Evolutionary conservation across 2,329 filamentous ascomycete species (phyloP).

Genomic region (Penicillium sp.): DNA sequence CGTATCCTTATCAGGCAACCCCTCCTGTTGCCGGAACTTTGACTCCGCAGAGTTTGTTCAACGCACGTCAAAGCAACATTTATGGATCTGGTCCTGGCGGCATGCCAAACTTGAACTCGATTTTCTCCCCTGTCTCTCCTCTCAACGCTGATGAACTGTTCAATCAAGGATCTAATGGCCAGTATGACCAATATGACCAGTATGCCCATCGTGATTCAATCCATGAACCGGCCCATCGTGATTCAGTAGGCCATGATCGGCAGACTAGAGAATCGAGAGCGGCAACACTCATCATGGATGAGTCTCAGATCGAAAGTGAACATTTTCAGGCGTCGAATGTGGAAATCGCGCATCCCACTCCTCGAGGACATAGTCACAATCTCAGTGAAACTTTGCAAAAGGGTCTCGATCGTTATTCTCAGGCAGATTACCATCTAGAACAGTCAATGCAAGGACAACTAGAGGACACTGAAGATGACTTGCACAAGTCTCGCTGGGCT

Average conservation of each 20-base stretch:
- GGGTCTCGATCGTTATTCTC: constrained; percentile 63
- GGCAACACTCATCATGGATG: constrained; percentile 25
- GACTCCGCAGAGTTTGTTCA: constrained; percentile 42
- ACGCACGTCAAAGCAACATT: constrained; percentile 33
- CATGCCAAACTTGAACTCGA: constrained; percentile 38
- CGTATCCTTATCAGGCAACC: constrained; percentile 62
- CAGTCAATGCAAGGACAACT: constrained; percentile 74
- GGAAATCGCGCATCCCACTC: constrained; percentile 59
- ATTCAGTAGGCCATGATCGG: constrained; percentile 22
- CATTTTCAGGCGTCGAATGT: constrained; percentile 41
- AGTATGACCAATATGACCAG: constrained; percentile 16
- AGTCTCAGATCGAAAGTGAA: constrained; percentile 25
- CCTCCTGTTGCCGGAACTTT: constrained; percentile 45
- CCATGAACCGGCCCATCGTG: constrained; percentile 25
- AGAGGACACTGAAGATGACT: constrained; percentile 57
- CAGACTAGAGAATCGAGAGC: constrained; percentile 25
- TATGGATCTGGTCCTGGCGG: constrained; percentile 59
- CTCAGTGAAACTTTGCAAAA: constrained; percentile 74
- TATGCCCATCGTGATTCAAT: constrained; percentile 22
- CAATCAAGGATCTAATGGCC: constrained; percentile 25
- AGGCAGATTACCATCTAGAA: constrained; percentile 80
- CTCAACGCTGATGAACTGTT: constrained; percentile 52
- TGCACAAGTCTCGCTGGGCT: constrained; percentile 35
- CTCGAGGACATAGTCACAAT: constrained; percentile 64
- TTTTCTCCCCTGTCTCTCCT: constrained; percentile 64